Base-by-base conservation (phyloP, 768 basidiomycete genomes). In the Favolaschia claudopus region DNA sequence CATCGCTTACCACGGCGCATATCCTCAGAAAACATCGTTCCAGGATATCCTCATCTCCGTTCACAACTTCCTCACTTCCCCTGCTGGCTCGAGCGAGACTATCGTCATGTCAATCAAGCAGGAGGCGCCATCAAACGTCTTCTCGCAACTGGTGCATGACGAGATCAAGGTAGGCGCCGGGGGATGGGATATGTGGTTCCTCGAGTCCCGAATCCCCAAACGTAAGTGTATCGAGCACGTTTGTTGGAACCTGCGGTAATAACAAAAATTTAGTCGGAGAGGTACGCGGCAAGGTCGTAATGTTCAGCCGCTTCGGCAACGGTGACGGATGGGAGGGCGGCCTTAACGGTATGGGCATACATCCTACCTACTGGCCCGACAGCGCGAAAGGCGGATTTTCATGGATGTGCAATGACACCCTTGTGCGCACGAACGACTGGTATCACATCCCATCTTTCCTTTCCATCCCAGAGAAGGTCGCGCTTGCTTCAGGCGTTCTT, bases 51-150 rank as follows among this genome's bases (percentile, higher is more conserved):
- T 96, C 10, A 55, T 71, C 5, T 80, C 81, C 17, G 69, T 96
- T 9, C 79, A 87, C 64, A 62, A 73, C 4, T 96, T 92, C 73
- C 83, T 96, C 34, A 81, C 81, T 8, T 78, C 82, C 0, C 79
- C 85, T 0, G 63, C 66, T 4, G 84, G 91, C 1, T 78, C 76
- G 9, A 80, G 77, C 27, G 95, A 96, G 72, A 91, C 91, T 0
- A 71, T 97, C 32, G 83, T 97, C 27, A 86, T 96, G 78, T 95
- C 89, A 15, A 83, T 98, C 69, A 96, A 96, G 72, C 91, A 96
- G 69, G 95, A 98, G 71, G 89, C 93, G 63, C 85, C 79, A 55
- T 69, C 78, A 6, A 72, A 65, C 19, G 55, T 75, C 7, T 95
- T 96, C 72, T 91, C 91, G 2, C 64, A 72, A 28, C 73, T 87